Evolutionary conservation across 2,329 filamentous ascomycete species (phyloP).

Genomic region (Clonostachys sp.): DNA sequence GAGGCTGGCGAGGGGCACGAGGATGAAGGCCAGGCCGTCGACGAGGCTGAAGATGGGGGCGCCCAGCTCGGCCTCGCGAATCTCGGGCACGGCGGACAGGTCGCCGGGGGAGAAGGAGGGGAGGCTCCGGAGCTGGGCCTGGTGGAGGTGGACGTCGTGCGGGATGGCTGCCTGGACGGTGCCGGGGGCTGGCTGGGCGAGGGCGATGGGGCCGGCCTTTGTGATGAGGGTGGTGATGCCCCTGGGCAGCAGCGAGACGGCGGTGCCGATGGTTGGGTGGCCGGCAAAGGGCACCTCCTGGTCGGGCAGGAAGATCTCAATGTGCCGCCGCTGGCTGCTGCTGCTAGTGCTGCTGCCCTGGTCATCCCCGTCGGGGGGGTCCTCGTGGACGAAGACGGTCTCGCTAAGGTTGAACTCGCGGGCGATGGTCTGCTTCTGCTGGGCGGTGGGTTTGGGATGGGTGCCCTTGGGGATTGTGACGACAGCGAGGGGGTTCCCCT

Average conservation of each 20-base stretch:
- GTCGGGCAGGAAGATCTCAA: constrained; percentile 55
- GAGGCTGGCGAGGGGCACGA: constrained; percentile 56
- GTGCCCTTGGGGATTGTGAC: constrained; percentile 41
- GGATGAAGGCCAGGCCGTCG: constrained; percentile 69
- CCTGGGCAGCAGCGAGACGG: constrained; percentile 38
- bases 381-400: constrained; percentile 56
- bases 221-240: constrained; percentile 40
- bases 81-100: constrained; percentile 17
- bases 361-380: constrained; percentile 15
- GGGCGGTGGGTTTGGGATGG: constrained; percentile 35
- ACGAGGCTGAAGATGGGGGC: constrained; percentile 60
- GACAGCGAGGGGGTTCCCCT: constrained; percentile 58
- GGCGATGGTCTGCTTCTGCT: constrained; percentile 53
- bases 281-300: constrained; percentile 57
- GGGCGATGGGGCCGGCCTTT: constrained; percentile 51
- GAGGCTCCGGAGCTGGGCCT: constrained; percentile 23
- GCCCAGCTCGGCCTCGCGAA: constrained; percentile 27
- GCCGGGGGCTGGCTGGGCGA: constrained; percentile 29
- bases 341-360: background rate
- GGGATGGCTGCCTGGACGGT: constrained; percentile 60
- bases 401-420: constrained; percentile 62
- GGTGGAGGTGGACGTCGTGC: constrained; percentile 61
- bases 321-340: constrained; percentile 20
- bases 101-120: constrained; percentile 14
- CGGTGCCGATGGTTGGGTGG: constrained; percentile 56